These are phyloP conservation scores for Yamadazyma mexicana DNA, from an alignment of 1,139 yeast species.

Conservation along the genomic window DNA sequence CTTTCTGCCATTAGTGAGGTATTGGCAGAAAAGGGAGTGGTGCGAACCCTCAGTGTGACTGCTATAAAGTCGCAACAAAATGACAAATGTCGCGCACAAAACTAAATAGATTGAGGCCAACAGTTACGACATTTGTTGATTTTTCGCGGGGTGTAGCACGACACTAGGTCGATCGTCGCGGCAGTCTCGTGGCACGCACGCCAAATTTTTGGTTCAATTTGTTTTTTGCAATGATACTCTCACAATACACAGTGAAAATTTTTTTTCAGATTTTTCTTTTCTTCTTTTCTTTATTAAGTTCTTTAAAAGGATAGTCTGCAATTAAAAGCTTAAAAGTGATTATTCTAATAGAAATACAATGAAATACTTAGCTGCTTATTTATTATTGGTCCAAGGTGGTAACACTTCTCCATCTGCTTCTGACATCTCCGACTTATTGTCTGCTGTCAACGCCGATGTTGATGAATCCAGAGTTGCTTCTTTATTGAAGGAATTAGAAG, in stretches of 20 bases:
- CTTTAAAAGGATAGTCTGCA: constrained; percentile 61
- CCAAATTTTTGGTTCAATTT: too few relatives aligned
- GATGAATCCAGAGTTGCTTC: constrained; percentile 71
- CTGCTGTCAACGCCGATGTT: constrained; percentile 76
- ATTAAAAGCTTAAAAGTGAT: constrained; percentile 52
- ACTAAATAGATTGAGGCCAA: background rate
- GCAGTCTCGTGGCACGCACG: background rate
- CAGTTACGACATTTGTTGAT: background rate
- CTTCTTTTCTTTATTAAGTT: constrained; percentile 13
- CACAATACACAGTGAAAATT: constrained; percentile 4
- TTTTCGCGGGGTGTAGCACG: background rate
- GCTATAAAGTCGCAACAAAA: constrained; percentile 2
- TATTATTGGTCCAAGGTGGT: constrained; percentile 84
- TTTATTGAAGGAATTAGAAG: constrained; percentile 71
- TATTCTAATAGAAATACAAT: constrained; percentile 45
- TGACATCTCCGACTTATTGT: constrained; percentile 69
- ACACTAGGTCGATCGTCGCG: background rate
- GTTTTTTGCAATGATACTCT: too few relatives aligned
- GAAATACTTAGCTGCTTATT: constrained; percentile 92
- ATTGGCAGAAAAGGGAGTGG: background rate
- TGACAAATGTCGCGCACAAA: background rate
- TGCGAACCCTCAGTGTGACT: constrained; percentile 3
- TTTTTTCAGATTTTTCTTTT: constrained; percentile 7
- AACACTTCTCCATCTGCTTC: constrained; percentile 75
- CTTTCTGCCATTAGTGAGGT: background rate